These are phyloP conservation scores for Hypoxylon lienhwacheense DNA, from an alignment of 495 filamentous ascomycete genomes.

Conservation along the genomic window DNA sequence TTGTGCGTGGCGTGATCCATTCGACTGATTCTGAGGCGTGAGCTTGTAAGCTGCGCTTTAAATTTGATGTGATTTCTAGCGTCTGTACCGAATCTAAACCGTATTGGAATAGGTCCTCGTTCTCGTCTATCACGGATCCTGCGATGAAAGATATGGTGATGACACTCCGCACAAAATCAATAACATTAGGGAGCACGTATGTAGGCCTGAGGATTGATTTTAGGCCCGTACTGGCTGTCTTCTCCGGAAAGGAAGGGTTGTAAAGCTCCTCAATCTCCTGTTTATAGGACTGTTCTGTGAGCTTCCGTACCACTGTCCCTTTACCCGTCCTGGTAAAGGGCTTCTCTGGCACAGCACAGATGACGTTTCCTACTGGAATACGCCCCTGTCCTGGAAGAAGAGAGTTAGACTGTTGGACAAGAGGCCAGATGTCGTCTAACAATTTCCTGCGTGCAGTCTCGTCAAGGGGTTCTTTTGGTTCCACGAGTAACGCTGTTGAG, in stretches of 20 bases:
- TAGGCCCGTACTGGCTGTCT: not conserved
- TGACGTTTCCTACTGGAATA: conserved; percentile 52
- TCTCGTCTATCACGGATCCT: not conserved
- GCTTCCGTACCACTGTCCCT: conserved; percentile 57
- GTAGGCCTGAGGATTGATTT: not conserved
- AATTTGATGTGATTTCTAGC: not conserved
- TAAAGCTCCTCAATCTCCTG: conserved; percentile 27
- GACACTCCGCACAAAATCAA: conserved; percentile 23
- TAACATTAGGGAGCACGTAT: not conserved
- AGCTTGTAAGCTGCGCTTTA: conserved; percentile 32
- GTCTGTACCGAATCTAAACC: conserved; percentile 22
- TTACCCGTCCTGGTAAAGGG: conserved; percentile 58
- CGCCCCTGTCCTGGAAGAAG: conserved; percentile 54
- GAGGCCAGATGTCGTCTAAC: conserved; percentile 53
- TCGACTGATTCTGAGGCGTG: not conserved
- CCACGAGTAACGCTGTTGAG: conserved; percentile 49
- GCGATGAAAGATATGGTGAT: conserved; percentile 3
- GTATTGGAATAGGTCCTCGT: conserved; percentile 13
- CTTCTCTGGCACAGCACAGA: conserved; percentile 29
- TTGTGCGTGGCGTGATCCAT: conserved; percentile 6
- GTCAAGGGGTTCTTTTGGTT: conserved; percentile 27
- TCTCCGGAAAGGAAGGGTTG: not conserved
- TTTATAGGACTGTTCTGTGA: conserved; percentile 51
- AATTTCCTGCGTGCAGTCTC: not conserved
- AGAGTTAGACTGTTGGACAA: conserved; percentile 52